A percentile compares a stretch with the other conserved stretches of the same genome.
Conservation (phyloP, 768 basidiomycete genomes). For the Lentinus tigrinus region DNA sequence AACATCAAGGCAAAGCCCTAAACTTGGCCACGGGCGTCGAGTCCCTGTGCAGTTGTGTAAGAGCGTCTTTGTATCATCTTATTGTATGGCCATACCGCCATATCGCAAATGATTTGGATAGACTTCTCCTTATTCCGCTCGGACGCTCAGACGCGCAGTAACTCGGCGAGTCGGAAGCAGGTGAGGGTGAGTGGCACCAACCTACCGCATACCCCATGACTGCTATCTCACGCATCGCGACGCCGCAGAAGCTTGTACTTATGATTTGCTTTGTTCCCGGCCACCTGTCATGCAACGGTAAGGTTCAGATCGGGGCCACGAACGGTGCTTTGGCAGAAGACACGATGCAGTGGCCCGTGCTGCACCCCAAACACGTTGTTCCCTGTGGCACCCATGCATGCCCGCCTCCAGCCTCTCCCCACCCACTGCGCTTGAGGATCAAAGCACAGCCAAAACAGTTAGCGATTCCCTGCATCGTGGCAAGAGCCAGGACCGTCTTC, state of each 20-base stretch:
- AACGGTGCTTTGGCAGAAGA: not conserved
- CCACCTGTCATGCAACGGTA: not conserved
- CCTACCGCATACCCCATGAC: not conserved
- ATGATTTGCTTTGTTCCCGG: not conserved
- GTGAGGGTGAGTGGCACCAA: not conserved
- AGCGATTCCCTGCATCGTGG: too few species aligned
- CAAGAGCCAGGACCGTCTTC: not conserved
- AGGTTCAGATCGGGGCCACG: not conserved
- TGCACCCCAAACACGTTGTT: not conserved
- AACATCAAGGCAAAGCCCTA: conserved; percentile 34
- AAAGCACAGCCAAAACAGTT: too few species aligned
- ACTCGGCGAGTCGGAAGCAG: not conserved
- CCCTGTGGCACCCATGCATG: too few species aligned
- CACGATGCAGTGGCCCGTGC: not conserved
- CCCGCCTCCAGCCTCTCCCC: too few species aligned
- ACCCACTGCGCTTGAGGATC: too few species aligned
- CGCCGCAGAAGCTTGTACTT: not conserved
- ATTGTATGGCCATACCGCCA: too few species aligned
- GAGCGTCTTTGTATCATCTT: not conserved
- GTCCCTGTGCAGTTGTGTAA: conserved; percentile 1
- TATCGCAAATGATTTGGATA: not conserved
- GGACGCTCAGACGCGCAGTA: not conserved
- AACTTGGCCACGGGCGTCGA: not conserved
- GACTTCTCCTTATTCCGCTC: too few species aligned
- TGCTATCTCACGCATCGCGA: not conserved